Evolutionary conservation across 805 yeast genomes (phyloP).

Genomic region (Candida coleopterorum): DNA sequence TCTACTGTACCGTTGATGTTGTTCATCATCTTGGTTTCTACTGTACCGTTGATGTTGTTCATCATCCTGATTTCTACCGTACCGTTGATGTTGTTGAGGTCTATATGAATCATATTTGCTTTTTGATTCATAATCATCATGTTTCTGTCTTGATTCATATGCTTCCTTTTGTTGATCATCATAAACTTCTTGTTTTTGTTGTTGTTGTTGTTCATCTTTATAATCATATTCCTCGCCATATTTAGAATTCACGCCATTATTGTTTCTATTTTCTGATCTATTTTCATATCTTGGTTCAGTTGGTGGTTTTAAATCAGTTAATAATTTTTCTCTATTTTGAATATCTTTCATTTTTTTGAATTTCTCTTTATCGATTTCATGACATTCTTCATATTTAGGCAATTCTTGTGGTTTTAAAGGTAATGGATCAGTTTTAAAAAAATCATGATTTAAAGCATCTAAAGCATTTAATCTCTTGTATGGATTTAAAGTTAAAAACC

Average conservation of each 20-base stretch:
- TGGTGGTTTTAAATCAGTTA: constrained; percentile 4
- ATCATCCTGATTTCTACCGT: neutral
- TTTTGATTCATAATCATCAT: neutral
- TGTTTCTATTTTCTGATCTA: constrained; percentile 3
- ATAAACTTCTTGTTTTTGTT: neutral
- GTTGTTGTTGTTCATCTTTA: neutral
- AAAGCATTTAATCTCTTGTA: constrained; percentile 68
- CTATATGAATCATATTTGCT: neutral
- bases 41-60: neutral
- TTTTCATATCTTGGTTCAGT: constrained; percentile 4
- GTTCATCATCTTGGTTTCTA: neutral
- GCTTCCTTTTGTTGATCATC: constrained; percentile 1
- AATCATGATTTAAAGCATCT: constrained; percentile 68
- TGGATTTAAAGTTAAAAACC: constrained; percentile 69
- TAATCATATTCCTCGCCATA: constrained; percentile 1
- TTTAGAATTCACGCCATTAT: constrained; percentile 1
- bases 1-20: neutral
- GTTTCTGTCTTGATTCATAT: neutral
- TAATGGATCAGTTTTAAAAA: constrained; percentile 62
- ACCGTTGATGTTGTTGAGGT: neutral
- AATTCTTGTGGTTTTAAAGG: constrained; percentile 53
- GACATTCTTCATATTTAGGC: constrained; percentile 77
- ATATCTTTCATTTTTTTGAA: constrained; percentile 41
- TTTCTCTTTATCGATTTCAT: constrained; percentile 75
- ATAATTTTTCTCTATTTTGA: constrained; percentile 2